phyloP scores from a whole-genome alignment of 164 flowering plant species.

The Paratinospora sagittata region DNA sequence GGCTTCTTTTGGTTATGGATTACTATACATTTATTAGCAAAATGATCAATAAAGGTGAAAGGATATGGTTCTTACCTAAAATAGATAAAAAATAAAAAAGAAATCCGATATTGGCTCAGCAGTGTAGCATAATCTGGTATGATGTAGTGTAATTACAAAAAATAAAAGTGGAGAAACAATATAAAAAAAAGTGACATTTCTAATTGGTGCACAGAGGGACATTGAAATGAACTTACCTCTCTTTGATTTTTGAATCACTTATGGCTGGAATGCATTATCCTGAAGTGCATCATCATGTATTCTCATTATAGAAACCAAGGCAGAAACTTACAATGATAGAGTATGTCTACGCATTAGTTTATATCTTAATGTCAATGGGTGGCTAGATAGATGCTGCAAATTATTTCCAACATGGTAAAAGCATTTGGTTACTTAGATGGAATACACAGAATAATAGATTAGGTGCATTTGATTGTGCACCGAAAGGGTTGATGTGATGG shows the following conservation, averaged over 20 bases:
- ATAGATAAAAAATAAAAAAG: not conserved
- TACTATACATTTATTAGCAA: not conserved
- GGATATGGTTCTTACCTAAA: not conserved
- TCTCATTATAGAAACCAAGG: no score
- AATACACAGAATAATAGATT: no score
- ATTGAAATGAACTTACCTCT: not conserved
- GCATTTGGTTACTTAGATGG: not conserved
- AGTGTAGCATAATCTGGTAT: not conserved
- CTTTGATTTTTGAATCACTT: not conserved
- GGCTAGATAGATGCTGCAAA: not conserved
- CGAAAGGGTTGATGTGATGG: no score
- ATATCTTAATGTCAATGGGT: not conserved
- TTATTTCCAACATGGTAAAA: not conserved
- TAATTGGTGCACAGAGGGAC: no score
- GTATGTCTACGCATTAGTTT: no score
- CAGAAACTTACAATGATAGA: no score
- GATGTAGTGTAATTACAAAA: not conserved
- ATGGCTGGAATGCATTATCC: no score
- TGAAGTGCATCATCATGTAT: no score
- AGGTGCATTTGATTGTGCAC: no score
- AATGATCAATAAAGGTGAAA: not conserved
- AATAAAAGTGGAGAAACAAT: not conserved
- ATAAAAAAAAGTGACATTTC: not conserved
- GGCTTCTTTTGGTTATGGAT: not conserved
- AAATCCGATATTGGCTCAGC: not conserved